Conservation (phyloP, 2,329 filamentous ascomycete genomes). For the Calonectria multiphialidica region DNA sequence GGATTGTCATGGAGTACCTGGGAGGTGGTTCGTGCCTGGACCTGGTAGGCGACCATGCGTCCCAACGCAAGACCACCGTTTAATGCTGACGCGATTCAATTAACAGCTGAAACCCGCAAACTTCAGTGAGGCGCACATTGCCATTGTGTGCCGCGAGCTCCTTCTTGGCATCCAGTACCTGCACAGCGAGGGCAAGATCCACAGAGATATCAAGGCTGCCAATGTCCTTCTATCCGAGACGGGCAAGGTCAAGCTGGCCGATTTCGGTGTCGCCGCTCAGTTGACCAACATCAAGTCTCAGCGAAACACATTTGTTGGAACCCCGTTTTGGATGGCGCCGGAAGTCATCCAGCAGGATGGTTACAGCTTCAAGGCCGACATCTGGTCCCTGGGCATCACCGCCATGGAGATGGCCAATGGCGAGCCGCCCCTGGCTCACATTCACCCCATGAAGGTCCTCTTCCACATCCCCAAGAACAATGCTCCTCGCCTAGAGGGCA, state of each 20-base stretch:
- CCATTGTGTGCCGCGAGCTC: slow-evolving; percentile 93
- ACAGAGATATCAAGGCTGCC: slow-evolving; percentile 96
- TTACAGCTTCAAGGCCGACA: slow-evolving; percentile 90
- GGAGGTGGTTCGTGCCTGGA: slow-evolving; percentile 96
- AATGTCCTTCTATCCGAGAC: slow-evolving; percentile 93
- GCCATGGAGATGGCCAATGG: slow-evolving; percentile 91
- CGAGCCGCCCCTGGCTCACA: slow-evolving; percentile 87
- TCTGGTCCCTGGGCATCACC: slow-evolving; percentile 93
- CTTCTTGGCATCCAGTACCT: slow-evolving; percentile 92
- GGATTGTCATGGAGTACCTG: slow-evolving; percentile 99
- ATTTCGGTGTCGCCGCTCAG: slow-evolving; percentile 97
- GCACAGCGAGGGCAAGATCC: slow-evolving; percentile 94
- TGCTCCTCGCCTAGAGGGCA: slow-evolving; percentile 85
- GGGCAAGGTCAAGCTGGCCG: slow-evolving; percentile 94
- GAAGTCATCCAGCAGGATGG: slow-evolving; percentile 91
- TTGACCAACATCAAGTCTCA: slow-evolving; percentile 98
- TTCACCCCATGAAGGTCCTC: slow-evolving; percentile 94
- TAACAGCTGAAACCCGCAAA: slow-evolving; percentile 88
- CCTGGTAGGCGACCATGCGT: slow-evolving; percentile 68
- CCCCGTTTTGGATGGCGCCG: slow-evolving; percentile 97
- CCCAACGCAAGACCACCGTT: neutral
- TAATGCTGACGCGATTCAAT: slow-evolving; percentile 11
- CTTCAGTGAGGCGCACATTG: slow-evolving; percentile 91
- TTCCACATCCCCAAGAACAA: slow-evolving; percentile 92
- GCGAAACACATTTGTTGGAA: slow-evolving; percentile 96